These are phyloP conservation scores for Coelastrella sp. DNA, from an alignment of 139 green algal species.

Conservation along the genomic window DNA sequence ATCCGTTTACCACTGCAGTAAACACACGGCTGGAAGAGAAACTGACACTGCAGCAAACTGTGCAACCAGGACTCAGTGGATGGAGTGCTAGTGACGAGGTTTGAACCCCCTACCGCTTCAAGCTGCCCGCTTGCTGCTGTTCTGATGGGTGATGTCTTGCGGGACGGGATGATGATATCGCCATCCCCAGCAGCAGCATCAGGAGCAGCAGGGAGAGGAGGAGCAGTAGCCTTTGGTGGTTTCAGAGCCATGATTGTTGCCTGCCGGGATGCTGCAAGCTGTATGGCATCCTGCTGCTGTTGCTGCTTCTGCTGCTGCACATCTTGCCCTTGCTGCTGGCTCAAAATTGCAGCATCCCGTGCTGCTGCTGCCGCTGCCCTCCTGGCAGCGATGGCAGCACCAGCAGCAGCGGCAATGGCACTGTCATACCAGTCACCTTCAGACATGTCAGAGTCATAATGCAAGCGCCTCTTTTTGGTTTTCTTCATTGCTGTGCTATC, in stretches of 20 bases:
- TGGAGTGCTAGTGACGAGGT: neutral
- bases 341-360: neutral
- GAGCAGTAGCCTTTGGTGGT: too few relatives aligned
- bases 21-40: neutral
- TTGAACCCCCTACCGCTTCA: too few relatives aligned
- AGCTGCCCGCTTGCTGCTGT: neutral
- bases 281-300: neutral
- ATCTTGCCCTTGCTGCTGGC: neutral
- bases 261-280: neutral
- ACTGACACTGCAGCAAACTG: neutral
- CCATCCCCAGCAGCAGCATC: too few relatives aligned
- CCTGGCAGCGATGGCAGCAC: conserved; percentile 6
- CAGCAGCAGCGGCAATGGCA: neutral
- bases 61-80: neutral
- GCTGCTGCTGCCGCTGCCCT: conserved; percentile 4
- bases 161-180: too few relatives aligned
- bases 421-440: neutral
- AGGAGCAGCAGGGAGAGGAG: too few relatives aligned
- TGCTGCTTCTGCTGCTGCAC: neutral
- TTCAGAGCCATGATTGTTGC: too few relatives aligned
- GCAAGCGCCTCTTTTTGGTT: too few relatives aligned
- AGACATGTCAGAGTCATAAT: neutral
- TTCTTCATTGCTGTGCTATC: neutral
- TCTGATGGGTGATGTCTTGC: neutral
- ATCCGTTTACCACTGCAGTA: neutral